Base-by-base conservation (phyloP, 352 stramenopile genomes). In the Saprolegnia diclina region DNA sequence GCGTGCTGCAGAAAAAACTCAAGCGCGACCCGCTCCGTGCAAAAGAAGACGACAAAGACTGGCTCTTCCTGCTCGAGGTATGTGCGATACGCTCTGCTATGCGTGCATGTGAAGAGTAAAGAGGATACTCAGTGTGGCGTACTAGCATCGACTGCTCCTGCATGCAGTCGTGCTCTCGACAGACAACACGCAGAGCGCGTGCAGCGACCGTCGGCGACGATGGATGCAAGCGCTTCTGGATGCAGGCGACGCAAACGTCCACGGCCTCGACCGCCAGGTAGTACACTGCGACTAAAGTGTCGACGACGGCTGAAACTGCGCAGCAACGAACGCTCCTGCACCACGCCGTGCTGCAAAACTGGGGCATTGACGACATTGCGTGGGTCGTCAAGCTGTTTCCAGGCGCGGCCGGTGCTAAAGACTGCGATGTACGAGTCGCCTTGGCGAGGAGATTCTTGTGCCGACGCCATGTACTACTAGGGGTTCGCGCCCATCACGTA, bases 401-500 rank as follows among this genome's bases (percentile, higher is more conserved):
- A 6, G 63, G 42, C 21, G 63, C 63, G 9, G 53, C 32, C 10
- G 45, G 24, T 13, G 32, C 50, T 0, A 57, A 59, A 48, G 63
- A 69, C 29, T 69, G 63, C 53, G 63, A 69, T 26, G 63, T 69
- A 59, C 13, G 14, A 38, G 9, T 57, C 22, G 21, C 45, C 11
- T 66, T 40, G 11, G 45, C 14, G 22, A 52, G 18, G 45, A 52
- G 19, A 35, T 35, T 35, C 29, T 2, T 14, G 42, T 7, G 42
- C 42, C 10, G 3, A 48, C 42, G 11, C 42, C 42, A 48, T 3
- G 4, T 16, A 21, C 11, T 16, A 24, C 2, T 52, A 69, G 63
- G 63, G 63, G 18, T 69, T 69, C 62, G 44, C 63, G 22, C 63
- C 63, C 1, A 42, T 83, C 42, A 71, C 74, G 10, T 77, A 87